Evolutionary conservation across 1,284 basidiomycete species (phyloP).

Genomic region (Tylopilus sp.): DNA sequence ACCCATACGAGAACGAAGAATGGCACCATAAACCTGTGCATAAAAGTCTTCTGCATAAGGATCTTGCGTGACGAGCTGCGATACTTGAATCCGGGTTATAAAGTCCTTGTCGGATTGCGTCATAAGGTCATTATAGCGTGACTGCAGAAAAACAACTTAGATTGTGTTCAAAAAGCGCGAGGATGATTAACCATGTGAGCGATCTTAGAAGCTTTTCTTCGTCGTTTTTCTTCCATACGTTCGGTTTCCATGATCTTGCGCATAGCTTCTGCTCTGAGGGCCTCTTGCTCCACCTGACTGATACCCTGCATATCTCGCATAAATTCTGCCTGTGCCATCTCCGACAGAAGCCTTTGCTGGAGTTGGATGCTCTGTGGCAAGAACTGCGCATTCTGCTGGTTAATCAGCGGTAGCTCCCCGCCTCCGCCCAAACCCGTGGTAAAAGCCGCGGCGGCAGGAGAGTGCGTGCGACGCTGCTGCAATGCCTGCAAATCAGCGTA

Average conservation of each 20-base stretch:
- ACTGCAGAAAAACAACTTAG: slow-evolving; percentile 43
- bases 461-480: slow-evolving; percentile 43
- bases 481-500: slow-evolving; percentile 30
- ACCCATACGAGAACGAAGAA: slow-evolving; percentile 74
- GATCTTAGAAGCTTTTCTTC: slow-evolving; percentile 79
- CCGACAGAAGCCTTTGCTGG: slow-evolving; percentile 67
- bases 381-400: slow-evolving; percentile 48
- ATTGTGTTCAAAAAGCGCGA: slow-evolving; percentile 4
- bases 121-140: slow-evolving; percentile 98
- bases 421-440: slow-evolving; percentile 10
- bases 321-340: slow-evolving; percentile 68
- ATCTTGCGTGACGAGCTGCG: slow-evolving; percentile 93
- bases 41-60: slow-evolving; percentile 99
- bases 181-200: slow-evolving; percentile 65
- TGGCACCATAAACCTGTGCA: slow-evolving; percentile 91
- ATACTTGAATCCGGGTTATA: slow-evolving; percentile 98
- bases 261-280: slow-evolving; percentile 72
- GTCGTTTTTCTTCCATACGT: slow-evolving; percentile 76
- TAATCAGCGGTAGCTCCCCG: slow-evolving; percentile 33
- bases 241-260: slow-evolving; percentile 86
- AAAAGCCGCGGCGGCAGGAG: slow-evolving; percentile 44
- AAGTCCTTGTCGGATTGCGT: slow-evolving; percentile 99
- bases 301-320: slow-evolving; percentile 57
- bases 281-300: slow-evolving; percentile 61
- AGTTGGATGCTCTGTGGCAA: slow-evolving; percentile 61